Conservation (phyloP, 2,329 filamentous ascomycete genomes). For the Cytospora chrysosperma region DNA sequence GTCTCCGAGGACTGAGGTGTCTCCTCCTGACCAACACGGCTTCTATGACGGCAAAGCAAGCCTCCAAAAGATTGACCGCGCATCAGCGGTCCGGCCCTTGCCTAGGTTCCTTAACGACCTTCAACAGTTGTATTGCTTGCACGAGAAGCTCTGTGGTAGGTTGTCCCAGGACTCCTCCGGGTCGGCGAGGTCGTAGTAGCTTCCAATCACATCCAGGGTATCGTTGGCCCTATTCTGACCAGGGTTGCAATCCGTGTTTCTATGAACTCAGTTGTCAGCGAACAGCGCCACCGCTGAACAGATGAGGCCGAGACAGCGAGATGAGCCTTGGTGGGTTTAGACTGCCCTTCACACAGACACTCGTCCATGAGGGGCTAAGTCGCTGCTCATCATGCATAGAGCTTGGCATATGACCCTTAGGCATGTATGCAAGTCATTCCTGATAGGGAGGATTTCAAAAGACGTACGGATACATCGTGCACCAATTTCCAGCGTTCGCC, state of each 20-base stretch:
- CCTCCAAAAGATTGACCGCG: background rate
- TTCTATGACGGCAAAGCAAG: background rate
- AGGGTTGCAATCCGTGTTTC: slow-evolving; percentile 14
- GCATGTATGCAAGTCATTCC: no score
- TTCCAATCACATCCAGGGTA: slow-evolving; percentile 16
- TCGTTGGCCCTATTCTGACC: slow-evolving; percentile 13
- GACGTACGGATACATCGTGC: slow-evolving; percentile 18
- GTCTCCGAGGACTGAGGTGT: no score
- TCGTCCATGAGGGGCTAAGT: no score
- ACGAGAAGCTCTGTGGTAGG: slow-evolving; percentile 19
- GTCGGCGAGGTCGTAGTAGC: slow-evolving; percentile 20
- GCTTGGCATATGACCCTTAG: background rate
- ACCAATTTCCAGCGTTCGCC: slow-evolving; percentile 17
- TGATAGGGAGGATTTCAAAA: background rate
- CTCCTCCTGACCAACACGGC: background rate
- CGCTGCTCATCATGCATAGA: no score
- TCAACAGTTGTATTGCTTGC: slow-evolving; percentile 16
- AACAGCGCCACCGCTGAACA: no score
- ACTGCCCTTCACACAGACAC: no score
- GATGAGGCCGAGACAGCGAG: no score
- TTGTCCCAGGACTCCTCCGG: slow-evolving; percentile 21
- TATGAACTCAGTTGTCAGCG: background rate
- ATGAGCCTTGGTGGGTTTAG: no score
- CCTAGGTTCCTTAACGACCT: background rate
- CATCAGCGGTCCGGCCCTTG: background rate